These are phyloP conservation scores for Globisporangium apiculatum DNA, from an alignment of 352 stramenopile species.

Conservation along the genomic window DNA sequence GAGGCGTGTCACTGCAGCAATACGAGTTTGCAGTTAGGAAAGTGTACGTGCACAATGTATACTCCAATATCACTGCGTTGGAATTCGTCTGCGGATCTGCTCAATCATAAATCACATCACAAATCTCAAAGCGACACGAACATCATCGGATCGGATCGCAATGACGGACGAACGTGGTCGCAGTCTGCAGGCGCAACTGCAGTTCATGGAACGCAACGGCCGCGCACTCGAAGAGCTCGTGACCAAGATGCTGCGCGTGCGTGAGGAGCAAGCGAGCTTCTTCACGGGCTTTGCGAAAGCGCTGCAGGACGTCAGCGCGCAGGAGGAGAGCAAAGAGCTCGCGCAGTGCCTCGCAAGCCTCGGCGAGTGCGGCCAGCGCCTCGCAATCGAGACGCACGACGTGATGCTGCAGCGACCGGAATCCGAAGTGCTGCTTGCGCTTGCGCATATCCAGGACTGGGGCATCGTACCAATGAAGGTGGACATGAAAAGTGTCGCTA, in stretches of 20 bases:
- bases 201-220: conserved; percentile 79
- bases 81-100: no score
- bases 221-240: conserved; percentile 70
- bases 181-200: conserved; percentile 47
- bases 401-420: conserved; percentile 69
- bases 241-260: conserved; percentile 49
- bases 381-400: conserved; percentile 67
- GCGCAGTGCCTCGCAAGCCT: conserved; percentile 43
- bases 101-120: no score
- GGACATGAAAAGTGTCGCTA: neutral
- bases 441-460: conserved; percentile 80
- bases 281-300: conserved; percentile 38
- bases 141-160: neutral
- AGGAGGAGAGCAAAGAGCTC: conserved; percentile 41
- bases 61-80: no score
- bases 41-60: no score
- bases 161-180: conserved; percentile 40
- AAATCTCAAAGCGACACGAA: neutral
- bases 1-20: no score
- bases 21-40: no score
- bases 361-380: conserved; percentile 34
- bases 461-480: conserved; percentile 79
- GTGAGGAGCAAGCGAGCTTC: conserved; percentile 66
- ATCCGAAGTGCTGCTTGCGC: conserved; percentile 54
- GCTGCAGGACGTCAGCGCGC: conserved; percentile 55